These are phyloP conservation scores for Puccinia brachypodii DNA, from an alignment of 1,284 basidiomycete species.

Conservation along the genomic window DNA sequence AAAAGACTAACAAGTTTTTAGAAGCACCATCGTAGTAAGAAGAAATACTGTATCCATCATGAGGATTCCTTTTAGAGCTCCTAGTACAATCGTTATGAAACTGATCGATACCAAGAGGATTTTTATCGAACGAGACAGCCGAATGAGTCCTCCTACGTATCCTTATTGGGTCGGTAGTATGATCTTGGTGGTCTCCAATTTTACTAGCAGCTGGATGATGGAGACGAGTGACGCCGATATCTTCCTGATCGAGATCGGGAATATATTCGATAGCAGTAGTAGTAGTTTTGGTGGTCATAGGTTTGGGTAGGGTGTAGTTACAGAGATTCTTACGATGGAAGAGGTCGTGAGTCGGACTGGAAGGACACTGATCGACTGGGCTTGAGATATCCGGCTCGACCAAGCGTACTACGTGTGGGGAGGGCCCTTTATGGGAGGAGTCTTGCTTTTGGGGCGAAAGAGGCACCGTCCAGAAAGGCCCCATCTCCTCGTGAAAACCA, in stretches of 20 bases:
- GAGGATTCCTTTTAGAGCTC: not conserved
- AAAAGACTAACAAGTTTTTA: not conserved
- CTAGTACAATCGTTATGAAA: not conserved
- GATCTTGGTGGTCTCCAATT: not conserved
- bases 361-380: too few relatives aligned
- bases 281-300: too few relatives aligned
- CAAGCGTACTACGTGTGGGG: too few relatives aligned
- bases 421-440: too few relatives aligned
- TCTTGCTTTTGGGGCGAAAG: not conserved
- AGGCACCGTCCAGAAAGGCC: not conserved
- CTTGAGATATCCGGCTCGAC: too few relatives aligned
- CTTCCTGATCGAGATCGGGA: too few relatives aligned
- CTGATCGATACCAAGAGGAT: not conserved
- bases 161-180: not conserved
- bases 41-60: not conserved
- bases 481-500: too few relatives aligned
- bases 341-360: too few relatives aligned
- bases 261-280: too few relatives aligned
- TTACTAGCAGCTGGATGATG: not conserved
- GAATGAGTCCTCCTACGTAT: not conserved
- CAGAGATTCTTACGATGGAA: too few relatives aligned
- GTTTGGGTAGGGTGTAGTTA: too few relatives aligned
- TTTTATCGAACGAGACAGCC: not conserved
- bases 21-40: conserved; percentile 20
- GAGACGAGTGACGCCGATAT: not conserved